phyloP scores from a whole-genome alignment of 768 basidiomycete genomes.

The Mycena chlorophos region DNA sequence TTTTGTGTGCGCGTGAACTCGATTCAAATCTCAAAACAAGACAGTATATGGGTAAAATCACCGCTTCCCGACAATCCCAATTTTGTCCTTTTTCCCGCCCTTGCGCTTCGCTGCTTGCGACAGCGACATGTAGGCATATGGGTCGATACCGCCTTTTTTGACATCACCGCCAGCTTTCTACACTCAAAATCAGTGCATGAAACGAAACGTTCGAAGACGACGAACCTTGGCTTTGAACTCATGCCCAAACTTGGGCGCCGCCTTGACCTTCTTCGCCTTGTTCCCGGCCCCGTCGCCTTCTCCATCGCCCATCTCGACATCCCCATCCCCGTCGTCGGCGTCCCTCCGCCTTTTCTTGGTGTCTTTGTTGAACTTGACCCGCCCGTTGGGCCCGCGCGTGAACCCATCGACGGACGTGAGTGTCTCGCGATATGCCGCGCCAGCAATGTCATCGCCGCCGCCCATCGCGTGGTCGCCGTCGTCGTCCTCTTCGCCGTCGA shows the following conservation, averaged over 20 bases:
- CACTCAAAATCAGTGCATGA: conserved; percentile 3
- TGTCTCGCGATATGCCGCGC: conserved; percentile 81
- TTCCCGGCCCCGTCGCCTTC: conserved; percentile 42
- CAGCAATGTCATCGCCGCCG: conserved; percentile 55
- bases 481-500: conserved; percentile 59
- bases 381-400: conserved; percentile 78
- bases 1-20: background rate
- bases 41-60: too few species aligned
- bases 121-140: conserved; percentile 88
- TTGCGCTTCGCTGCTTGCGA: conserved; percentile 78
- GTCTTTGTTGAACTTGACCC: conserved; percentile 93
- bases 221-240: conserved; percentile 96
- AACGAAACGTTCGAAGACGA: conserved; percentile 14
- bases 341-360: conserved; percentile 89
- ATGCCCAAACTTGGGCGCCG: conserved; percentile 59
- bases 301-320: conserved; percentile 77
- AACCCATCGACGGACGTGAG: conserved; percentile 88
- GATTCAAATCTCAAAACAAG: too few species aligned
- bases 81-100: conserved; percentile 37
- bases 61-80: conserved; percentile 66
- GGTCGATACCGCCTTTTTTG: conserved; percentile 83
- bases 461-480: conserved; percentile 40
- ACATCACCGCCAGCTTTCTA: conserved; percentile 95
- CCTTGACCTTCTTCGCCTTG: conserved; percentile 52
- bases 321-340: conserved; percentile 57